Evolutionary conservation across 1,284 basidiomycete species (phyloP).

Genomic region (Vanrija sp.): DNA sequence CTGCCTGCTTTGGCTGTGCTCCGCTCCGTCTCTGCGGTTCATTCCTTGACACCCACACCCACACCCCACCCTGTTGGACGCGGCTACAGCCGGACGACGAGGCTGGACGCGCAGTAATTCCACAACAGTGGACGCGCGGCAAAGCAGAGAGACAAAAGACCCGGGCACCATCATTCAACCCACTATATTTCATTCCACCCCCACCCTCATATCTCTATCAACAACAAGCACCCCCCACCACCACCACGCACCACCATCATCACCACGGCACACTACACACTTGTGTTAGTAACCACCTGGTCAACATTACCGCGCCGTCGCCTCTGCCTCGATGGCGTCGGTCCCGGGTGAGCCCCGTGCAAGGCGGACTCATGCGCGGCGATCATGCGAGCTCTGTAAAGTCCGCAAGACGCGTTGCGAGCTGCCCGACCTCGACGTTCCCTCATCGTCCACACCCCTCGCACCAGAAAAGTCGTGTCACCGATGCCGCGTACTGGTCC

Average conservation of each 20-base stretch:
- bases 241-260: not conserved
- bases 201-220: not conserved
- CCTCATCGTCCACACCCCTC: slow-evolving; percentile 28
- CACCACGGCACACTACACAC: not conserved
- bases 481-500: slow-evolving; percentile 36
- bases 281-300: no score
- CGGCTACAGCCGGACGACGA: no score
- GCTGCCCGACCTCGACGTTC: slow-evolving; percentile 42
- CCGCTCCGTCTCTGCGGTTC: no score
- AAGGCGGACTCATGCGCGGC: slow-evolving; percentile 41
- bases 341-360: slow-evolving; percentile 19
- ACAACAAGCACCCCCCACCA: not conserved
- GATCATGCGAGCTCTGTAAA: slow-evolving; percentile 45
- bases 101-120: no score
- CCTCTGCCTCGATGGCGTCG: not conserved
- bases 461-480: slow-evolving; percentile 41
- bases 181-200: not conserved
- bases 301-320: no score
- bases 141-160: no score
- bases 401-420: slow-evolving; percentile 46
- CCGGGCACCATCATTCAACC: no score
- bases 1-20: no score
- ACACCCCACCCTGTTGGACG: no score
- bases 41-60: no score
- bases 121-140: no score